phyloP scores from a whole-genome alignment of 2,329 filamentous ascomycete genomes.

The Fusarium sp. region DNA sequence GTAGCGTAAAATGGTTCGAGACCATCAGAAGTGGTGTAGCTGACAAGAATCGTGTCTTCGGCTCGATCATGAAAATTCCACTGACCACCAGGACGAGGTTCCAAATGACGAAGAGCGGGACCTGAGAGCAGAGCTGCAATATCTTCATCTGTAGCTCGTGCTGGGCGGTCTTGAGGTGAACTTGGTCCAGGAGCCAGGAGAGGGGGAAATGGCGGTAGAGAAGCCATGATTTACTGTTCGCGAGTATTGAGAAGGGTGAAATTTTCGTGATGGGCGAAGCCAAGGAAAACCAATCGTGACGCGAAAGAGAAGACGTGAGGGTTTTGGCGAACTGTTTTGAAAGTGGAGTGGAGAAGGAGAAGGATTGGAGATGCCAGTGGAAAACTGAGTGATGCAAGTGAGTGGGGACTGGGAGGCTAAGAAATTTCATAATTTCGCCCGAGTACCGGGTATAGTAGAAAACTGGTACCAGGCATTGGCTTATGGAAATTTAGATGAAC shows the following conservation, averaged over 20 bases:
- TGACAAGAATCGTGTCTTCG: slow-evolving; percentile 5
- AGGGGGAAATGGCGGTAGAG: background rate
- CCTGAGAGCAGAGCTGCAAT: slow-evolving; percentile 5
- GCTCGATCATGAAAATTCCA: slow-evolving; percentile 22
- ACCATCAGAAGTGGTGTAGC: slow-evolving; percentile 8
- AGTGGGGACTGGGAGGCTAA: too few relatives aligned
- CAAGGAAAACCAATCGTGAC: background rate
- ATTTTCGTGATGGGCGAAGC: too few relatives aligned
- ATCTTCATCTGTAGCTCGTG: slow-evolving; percentile 10
- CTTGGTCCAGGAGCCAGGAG: too few relatives aligned
- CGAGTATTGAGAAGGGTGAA: too few relatives aligned
- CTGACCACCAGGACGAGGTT: slow-evolving; percentile 23
- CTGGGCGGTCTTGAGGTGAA: background rate
- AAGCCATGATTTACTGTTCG: too few relatives aligned
- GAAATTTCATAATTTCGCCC: too few relatives aligned
- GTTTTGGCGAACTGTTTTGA: slow-evolving; percentile 3
- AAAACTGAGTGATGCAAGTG: background rate
- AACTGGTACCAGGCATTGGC: too few relatives aligned
- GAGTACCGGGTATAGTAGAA: too few relatives aligned
- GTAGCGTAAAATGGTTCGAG: slow-evolving; percentile 4
- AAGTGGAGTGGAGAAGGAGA: slow-evolving; percentile 2
- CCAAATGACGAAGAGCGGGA: slow-evolving; percentile 27
- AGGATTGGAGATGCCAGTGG: background rate
- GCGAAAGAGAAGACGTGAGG: background rate
- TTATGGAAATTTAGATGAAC: too few relatives aligned